Evolutionary conservation across 106 monocot genomes (phyloP).

Genomic region (Allium cepa): DNA sequence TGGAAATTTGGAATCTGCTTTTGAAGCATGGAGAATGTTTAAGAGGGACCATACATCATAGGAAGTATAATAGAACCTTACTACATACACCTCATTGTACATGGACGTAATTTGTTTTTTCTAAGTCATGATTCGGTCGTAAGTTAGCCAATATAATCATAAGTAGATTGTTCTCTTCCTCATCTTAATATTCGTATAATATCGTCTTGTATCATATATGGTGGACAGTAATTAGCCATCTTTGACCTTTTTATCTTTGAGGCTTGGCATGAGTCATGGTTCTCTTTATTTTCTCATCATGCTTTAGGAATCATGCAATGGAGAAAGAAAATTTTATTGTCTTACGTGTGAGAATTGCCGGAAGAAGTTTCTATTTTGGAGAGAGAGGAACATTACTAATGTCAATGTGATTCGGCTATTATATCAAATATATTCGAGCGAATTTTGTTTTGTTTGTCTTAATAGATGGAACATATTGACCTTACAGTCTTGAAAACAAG

Average conservation of each 20-base stretch:
- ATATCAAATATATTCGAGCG: not conserved
- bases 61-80: slow-evolving; percentile 14
- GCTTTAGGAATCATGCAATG: not conserved
- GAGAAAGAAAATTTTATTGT: slow-evolving; percentile 3
- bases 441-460: too few relatives aligned
- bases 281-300: slow-evolving; percentile 1
- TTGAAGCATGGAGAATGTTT: not conserved
- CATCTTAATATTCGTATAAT: slow-evolving; percentile 9
- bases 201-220: not conserved
- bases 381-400: not conserved
- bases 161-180: not conserved
- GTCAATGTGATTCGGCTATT: not conserved
- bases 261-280: not conserved
- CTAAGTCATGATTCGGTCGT: slow-evolving; percentile 3
- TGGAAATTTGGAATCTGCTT: slow-evolving; percentile 16
- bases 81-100: not conserved
- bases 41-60: slow-evolving; percentile 5
- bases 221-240: slow-evolving; percentile 2
- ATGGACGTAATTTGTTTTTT: not conserved
- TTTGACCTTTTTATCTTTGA: slow-evolving; percentile 9
- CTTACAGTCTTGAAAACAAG: too few relatives aligned
- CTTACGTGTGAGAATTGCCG: not conserved
- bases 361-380: not conserved
- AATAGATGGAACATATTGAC: not conserved
- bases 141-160: slow-evolving; percentile 14